Conservation (phyloP, 495 filamentous ascomycete species). For the Podospora australis region DNA sequence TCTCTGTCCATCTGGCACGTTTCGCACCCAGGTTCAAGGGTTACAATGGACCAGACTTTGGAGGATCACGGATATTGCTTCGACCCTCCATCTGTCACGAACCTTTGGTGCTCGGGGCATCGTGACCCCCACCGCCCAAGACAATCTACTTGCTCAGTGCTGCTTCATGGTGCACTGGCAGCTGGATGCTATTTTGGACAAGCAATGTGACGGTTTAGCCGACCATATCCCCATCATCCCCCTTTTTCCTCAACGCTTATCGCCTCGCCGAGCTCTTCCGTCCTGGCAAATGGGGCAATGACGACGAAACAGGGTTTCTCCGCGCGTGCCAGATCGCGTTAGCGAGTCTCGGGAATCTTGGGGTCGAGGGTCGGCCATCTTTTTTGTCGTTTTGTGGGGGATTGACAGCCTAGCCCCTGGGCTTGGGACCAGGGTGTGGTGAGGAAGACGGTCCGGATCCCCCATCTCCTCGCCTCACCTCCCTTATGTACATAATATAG, state of each 20-base stretch:
- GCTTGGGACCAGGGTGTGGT: background rate
- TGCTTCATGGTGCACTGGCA: no score
- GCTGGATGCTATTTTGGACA: constrained; percentile 2
- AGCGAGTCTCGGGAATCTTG: constrained; percentile 7
- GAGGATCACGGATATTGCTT: background rate
- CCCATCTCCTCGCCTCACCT: background rate
- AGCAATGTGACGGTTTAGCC: background rate
- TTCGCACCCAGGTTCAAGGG: background rate
- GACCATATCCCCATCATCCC: background rate
- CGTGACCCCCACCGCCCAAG: constrained; percentile 1
- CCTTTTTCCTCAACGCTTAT: background rate
- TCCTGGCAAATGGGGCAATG: background rate
- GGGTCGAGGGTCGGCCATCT: background rate
- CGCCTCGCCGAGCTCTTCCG: background rate
- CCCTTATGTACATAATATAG: no score
- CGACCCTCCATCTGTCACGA: no score
- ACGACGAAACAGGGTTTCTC: background rate
- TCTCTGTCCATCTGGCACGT: background rate
- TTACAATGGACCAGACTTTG: no score
- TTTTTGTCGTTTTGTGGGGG: no score
- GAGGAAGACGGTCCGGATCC: background rate
- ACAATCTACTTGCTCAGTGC: no score
- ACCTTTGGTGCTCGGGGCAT: background rate
- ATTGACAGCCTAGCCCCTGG: constrained; percentile 1
- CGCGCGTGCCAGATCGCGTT: constrained; percentile 1